Conservation (phyloP, 1,284 basidiomycete species). For the Cutaneotrichosporon arboriforme region DNA sequence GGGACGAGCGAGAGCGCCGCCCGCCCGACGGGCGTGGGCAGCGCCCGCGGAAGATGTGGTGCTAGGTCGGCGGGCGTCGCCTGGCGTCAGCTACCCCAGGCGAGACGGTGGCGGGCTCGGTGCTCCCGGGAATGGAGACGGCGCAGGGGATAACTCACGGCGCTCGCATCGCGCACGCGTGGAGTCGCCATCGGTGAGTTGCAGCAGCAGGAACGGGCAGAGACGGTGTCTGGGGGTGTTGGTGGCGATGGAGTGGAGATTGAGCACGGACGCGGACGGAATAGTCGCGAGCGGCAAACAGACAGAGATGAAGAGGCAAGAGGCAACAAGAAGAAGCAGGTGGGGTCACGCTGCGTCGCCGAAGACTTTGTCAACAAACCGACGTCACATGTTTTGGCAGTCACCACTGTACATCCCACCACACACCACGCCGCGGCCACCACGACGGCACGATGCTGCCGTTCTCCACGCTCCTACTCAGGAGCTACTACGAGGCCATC, state of each 20-base stretch:
- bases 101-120: not conserved
- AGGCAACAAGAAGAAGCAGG: too few relatives aligned
- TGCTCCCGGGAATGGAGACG: too few relatives aligned
- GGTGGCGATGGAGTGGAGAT: not conserved
- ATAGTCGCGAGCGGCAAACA: not conserved
- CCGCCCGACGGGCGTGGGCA: constrained; percentile 1
- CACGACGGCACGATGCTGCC: constrained; percentile 28
- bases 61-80: constrained; percentile 11
- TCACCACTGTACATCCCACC: not conserved
- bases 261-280: not conserved
- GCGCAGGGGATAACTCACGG: too few relatives aligned
- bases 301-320: too few relatives aligned
- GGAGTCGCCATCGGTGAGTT: constrained; percentile 19
- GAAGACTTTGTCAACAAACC: constrained; percentile 5
- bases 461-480: constrained; percentile 79
- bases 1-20: constrained; percentile 10
- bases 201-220: too few relatives aligned
- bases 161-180: constrained; percentile 19
- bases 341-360: not conserved
- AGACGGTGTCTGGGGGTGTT: too few relatives aligned
- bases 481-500: constrained; percentile 80
- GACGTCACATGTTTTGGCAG: not conserved
- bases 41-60: constrained; percentile 17
- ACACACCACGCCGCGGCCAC: not conserved
- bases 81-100: not conserved